Base-by-base conservation (phyloP, 2,329 filamentous ascomycete genomes). In the Tolypocladium sp. region DNA sequence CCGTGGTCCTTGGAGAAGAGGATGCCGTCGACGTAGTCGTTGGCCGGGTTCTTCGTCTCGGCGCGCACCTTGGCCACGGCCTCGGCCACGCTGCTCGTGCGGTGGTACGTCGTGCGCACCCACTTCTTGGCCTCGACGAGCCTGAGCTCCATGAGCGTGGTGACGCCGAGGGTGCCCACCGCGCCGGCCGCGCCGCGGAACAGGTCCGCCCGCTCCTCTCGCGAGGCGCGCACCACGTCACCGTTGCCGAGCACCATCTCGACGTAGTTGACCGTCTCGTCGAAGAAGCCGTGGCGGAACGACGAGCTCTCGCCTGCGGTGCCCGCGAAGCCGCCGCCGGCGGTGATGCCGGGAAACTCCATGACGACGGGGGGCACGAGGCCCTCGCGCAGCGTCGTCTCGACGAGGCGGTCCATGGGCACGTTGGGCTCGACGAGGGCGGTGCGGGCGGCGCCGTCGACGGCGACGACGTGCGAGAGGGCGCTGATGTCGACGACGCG, bases 281-380 rank as follows among this genome's bases (percentile, higher is more conserved):
- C 84, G 67, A 91, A 90, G 73, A 88, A 89, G 46, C 88, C 88
- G 69, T 89, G 82, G 60, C 80, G 79, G 74, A 90, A 91, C 22
- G 81, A 85, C 63, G 80, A 84, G 73, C 84, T 88, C 76, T 91
- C 88, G 33, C 87, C 88, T 0, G 86, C 84, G 0, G 86, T 89
- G 12, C 88, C 88, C 0, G 87, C 84, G 69, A 83, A 90, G 4
- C 86, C 87, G 44, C 88, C 88, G 30, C 88, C 88, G 2, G 84
- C 85, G 0, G 88, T 91, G 71, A 91, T 91, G 40, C 87, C 88
- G 0, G 87, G 87, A 65, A 90, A 91, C 70, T 90, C 88, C 84
- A 89, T 89, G 30, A 90, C 86, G 3, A 91, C 84, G 2, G 86
- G 86, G 0, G 88, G 87, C 3, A 90, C 79, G 3, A 90, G 78